Conservation (phyloP, 2,329 filamentous ascomycete genomes). For the Colletotrichum horii region DNA sequence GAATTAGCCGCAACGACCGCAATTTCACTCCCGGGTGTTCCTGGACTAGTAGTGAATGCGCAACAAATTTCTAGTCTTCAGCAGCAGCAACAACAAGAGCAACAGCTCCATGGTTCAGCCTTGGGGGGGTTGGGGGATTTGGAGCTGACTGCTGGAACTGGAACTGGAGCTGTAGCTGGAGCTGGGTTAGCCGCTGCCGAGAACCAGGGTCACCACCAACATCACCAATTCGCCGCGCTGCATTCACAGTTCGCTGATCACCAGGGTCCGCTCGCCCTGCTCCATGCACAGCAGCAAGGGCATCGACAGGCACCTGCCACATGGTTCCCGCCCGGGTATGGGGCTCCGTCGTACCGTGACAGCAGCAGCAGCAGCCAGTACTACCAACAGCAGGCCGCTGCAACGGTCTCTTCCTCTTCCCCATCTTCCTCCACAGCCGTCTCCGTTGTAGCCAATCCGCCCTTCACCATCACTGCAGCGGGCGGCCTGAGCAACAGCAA, state of each 20-base stretch:
- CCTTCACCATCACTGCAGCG: not conserved
- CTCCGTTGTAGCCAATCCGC: not conserved
- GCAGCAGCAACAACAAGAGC: not conserved
- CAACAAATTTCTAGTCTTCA: not conserved
- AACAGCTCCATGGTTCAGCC: slow-evolving; percentile 6
- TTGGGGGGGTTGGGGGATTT: not conserved
- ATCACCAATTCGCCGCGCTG: not conserved
- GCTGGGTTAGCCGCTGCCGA: not conserved
- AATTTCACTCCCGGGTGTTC: not conserved
- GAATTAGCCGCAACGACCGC: not conserved
- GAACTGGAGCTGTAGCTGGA: not conserved
- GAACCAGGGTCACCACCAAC: not conserved
- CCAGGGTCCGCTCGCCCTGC: not conserved
- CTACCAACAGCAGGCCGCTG: slow-evolving; percentile 3
- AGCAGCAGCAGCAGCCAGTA: not conserved
- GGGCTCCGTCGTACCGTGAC: not conserved
- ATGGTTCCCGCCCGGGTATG: slow-evolving; percentile 16
- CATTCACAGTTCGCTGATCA: not conserved
- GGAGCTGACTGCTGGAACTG: not conserved
- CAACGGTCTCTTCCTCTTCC: not conserved
- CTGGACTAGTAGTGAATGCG: not conserved
- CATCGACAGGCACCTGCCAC: not conserved
- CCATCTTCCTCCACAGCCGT: not conserved
- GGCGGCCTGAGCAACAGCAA: not conserved
- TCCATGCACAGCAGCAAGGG: slow-evolving; percentile 12